Evolutionary conservation across 164 flowering plant species (phyloP), one percentile per base, ranked within the genome.

Genomic region (Sextonia rubra): DNA sequence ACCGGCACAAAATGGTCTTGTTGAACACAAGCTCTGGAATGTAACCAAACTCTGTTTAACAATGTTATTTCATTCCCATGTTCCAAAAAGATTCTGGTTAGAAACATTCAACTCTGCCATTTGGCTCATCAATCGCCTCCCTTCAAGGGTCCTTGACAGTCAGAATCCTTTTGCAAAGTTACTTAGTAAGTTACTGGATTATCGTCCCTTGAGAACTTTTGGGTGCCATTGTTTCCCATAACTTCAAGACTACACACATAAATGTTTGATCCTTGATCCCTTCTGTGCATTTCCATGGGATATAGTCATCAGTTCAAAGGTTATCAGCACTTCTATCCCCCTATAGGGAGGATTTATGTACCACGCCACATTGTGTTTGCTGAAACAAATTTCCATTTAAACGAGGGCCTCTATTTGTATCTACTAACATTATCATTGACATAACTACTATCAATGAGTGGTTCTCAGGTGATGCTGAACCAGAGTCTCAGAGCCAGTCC

Each of bases 41-140:
- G 22, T 60, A 7, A 60, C 23, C 11, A 24, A 60, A 60, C 63
- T 60, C n/a, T 25, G 64, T 23, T 8, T 60, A 20, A 23, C 64
- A 18, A 60, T 60, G 64, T 8, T 60, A 8, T 60, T 23, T 23
- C 64, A 60, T 60, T 5, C 22, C 2, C 11, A 23, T 60, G 64
- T 60, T 60, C 64, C 64, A 4, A 60, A 60, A 60, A 18, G 64
- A 60, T 60, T 60, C n/a, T 60, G 64, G 64, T 20, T 60, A 8
- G 64, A 60, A 23, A 25, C 24, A 18, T 60, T 60, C 22, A 60
- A 25, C 9, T 20, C 24, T 15, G 63, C n/a, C 1, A 15, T 60
- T 12, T 60, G 4, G 8, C 22, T 20, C 23, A 60, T 60, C 9
- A 23, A 60, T 23, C 64, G 11, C 1, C 64, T 60, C 9, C 11